Conservation (phyloP, 495 filamentous ascomycete species). For the Letharia columbiana region DNA sequence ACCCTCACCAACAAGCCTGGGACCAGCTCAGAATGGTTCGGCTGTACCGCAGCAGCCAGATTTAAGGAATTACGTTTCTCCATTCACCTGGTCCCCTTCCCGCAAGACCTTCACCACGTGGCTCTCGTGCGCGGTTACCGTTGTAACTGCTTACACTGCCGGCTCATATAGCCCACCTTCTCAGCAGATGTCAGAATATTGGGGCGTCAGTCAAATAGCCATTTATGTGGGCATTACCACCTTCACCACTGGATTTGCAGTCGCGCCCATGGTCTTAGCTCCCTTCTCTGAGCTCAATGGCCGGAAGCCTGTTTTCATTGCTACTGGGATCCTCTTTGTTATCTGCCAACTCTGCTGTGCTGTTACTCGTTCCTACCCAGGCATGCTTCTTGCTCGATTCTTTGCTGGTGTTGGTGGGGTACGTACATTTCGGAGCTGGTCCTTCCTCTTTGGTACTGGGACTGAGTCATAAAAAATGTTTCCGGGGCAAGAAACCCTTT, state of each 20-base stretch:
- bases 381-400: constrained; percentile 70
- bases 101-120: constrained; percentile 66
- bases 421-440: no score
- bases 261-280: constrained; percentile 84
- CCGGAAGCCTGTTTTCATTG: constrained; percentile 70
- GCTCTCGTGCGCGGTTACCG: constrained; percentile 67
- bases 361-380: constrained; percentile 59
- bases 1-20: constrained; percentile 46
- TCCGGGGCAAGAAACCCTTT: no score
- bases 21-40: constrained; percentile 29
- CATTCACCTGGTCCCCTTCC: constrained; percentile 61
- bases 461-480: no score
- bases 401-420: constrained; percentile 60
- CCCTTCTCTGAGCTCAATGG: constrained; percentile 87
- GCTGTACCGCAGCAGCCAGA: constrained; percentile 50
- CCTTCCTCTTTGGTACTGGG: no score
- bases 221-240: constrained; percentile 70
- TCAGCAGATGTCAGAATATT: constrained; percentile 51
- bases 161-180: constrained; percentile 69
- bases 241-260: constrained; percentile 74
- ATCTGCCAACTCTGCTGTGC: constrained; percentile 67
- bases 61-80: constrained; percentile 58
- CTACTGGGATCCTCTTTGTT: constrained; percentile 60
- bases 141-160: constrained; percentile 70
- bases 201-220: constrained; percentile 54